Base-by-base conservation (phyloP, 1,284 basidiomycete genomes). In the Trichosporon ovoides region DNA sequence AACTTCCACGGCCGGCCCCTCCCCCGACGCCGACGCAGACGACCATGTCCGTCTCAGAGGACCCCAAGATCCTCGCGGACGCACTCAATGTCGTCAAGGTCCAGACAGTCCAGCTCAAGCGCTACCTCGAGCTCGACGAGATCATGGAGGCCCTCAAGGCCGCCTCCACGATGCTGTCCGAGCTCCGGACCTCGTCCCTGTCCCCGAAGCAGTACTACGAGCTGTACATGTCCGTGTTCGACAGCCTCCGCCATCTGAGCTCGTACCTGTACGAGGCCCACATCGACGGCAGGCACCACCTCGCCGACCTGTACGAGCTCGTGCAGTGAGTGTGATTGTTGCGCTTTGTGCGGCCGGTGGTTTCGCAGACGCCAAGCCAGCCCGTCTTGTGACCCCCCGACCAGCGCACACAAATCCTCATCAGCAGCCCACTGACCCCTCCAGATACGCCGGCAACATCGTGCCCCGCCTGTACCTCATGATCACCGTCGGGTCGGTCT, bases 161-260 rank as follows among this genome's bases (percentile, higher is more conserved):
- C 61, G 91, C 93, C 12, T 94, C 91, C 70, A 83, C 91, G 54
- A 96, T 97, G 92, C 84, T 97, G 54, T 89, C 91, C 18, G 94
- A 97, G 73, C 82, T 97, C 19, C 82, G 94, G 59, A 96, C 92
- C 0, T 91, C 89, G 10, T 91, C 89, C 10, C 81, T 96, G 64
- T 87, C 88, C 1, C 93, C 91, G 9, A 97, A 97, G 73, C 91
- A 95, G 73, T 97, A 97, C 78, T 96, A 96, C 75, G 94, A 97
- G 80, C 84, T 96, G 34, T 96, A 96, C 79, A 96, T 97, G 90
- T 88, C 91, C 62, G 91, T 97, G 50, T 96, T 96, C 76, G 93
- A 97, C 75, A 89, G 90, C 50, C 82, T 97, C 51, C 83, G 93
- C 68, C 87, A 95, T 73, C 84, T 97, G 59, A 92, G 92, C 52